phyloP scores from a whole-genome alignment of 148 eudicot species.

The Rhododendron williamsianum region DNA sequence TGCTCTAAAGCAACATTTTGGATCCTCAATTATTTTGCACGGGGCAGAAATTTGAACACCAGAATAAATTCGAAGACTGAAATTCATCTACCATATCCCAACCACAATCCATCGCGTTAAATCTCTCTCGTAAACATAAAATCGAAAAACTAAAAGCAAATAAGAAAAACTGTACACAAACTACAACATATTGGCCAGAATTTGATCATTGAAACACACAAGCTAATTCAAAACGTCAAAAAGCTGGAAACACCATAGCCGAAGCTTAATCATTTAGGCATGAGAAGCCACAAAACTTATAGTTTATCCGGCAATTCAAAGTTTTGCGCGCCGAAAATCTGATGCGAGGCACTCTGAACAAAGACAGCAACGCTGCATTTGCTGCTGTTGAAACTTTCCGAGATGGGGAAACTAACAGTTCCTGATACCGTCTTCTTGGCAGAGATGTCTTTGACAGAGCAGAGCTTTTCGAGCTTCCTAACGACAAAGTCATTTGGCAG shows the following conservation, averaged over 20 bases:
- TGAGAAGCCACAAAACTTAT: constrained; percentile 11
- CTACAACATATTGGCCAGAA: neutral
- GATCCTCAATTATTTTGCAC: neutral
- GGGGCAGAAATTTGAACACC: neutral
- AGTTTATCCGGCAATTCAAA: constrained; percentile 43
- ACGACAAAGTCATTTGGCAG: constrained; percentile 73
- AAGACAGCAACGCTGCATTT: constrained; percentile 63
- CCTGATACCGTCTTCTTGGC: constrained; percentile 58
- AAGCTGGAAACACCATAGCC: neutral
- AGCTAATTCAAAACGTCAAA: neutral
- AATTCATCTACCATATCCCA: neutral
- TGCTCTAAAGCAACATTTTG: no score
- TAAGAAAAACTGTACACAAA: neutral
- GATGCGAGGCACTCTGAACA: constrained; percentile 48
- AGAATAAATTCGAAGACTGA: neutral
- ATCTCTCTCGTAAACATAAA: neutral
- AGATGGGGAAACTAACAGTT: constrained; percentile 46
- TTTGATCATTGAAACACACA: neutral
- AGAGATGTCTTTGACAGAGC: constrained; percentile 50
- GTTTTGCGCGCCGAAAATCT: constrained; percentile 59
- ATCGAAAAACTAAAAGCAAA: neutral
- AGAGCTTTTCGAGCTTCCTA: constrained; percentile 57
- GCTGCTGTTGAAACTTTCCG: constrained; percentile 57
- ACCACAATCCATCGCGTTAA: neutral
- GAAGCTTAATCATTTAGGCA: neutral